These are phyloP conservation scores for Stromatinia cepivora DNA, from an alignment of 2,329 filamentous ascomycete genomes.

Conservation along the genomic window DNA sequence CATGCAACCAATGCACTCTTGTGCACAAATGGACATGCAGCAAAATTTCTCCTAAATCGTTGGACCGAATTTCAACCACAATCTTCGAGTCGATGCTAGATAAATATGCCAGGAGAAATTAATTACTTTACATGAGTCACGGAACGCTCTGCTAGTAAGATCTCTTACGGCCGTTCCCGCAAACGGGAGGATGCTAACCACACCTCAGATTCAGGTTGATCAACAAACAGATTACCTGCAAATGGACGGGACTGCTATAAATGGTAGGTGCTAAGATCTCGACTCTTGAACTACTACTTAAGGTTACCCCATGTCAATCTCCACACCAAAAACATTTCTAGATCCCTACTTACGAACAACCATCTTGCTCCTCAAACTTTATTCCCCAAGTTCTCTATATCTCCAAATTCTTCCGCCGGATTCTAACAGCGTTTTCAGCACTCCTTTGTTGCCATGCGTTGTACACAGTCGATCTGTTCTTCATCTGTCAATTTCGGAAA, in stretches of 20 bases:
- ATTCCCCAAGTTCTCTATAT: not conserved
- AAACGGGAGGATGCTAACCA: not conserved
- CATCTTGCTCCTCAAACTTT: not conserved
- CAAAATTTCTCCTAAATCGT: too few relatives aligned
- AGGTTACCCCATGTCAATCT: not conserved
- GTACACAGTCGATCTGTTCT: not conserved
- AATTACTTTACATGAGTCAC: too few relatives aligned
- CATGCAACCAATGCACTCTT: too few relatives aligned
- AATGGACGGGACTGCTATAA: not conserved
- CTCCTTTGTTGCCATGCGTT: not conserved
- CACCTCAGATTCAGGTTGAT: too few relatives aligned
- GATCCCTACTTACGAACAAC: not conserved
- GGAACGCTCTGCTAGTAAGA: too few relatives aligned
- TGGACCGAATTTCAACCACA: too few relatives aligned
- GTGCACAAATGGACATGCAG: too few relatives aligned
- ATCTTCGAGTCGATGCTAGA: too few relatives aligned
- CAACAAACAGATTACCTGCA: not conserved
- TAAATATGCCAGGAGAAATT: too few relatives aligned
- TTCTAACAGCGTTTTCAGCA: too few relatives aligned
- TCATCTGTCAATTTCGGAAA: not conserved
- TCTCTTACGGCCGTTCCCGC: not conserved
- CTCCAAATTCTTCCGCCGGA: not conserved
- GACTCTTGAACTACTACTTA: not conserved
- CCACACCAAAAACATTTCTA: not conserved
- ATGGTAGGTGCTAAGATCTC: not conserved